A percentile compares a stretch with the other conserved stretches of the same genome.
phyloP scores from a whole-genome alignment of 1,284 basidiomycete species.

The Ustilago trichophora region DNA sequence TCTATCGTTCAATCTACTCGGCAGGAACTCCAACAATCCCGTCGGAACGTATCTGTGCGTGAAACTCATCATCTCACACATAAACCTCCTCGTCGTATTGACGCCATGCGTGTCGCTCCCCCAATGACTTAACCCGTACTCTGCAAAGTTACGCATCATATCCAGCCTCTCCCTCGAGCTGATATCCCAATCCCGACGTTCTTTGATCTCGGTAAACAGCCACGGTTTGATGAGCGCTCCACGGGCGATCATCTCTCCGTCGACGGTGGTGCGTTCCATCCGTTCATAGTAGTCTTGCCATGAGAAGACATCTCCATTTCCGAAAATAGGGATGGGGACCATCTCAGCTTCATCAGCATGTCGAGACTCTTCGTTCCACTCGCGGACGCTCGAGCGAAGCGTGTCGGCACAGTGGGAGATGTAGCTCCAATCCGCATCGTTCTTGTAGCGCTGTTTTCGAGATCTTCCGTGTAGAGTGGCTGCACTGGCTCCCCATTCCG shows the following conservation, averaged over 20 bases:
- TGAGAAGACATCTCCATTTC: constrained; percentile 93
- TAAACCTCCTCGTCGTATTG: constrained; percentile 89
- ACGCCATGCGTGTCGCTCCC: constrained; percentile 73
- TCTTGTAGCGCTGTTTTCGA: constrained; percentile 65
- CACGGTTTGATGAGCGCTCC: constrained; percentile 88
- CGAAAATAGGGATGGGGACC: constrained; percentile 87
- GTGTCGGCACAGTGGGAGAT: constrained; percentile 83
- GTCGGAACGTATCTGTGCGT: constrained; percentile 94
- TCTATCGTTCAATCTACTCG: constrained; percentile 85
- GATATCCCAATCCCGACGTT: constrained; percentile 85
- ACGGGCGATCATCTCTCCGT: constrained; percentile 93
- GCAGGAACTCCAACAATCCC: constrained; percentile 86
- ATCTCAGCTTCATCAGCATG: constrained; percentile 67
- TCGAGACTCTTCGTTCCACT: constrained; percentile 56
- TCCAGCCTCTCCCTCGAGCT: constrained; percentile 88
- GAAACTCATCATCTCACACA: constrained; percentile 94
- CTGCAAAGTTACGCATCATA: constrained; percentile 73
- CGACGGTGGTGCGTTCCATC: constrained; percentile 80
- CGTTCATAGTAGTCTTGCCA: constrained; percentile 83
- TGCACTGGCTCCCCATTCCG: constrained; percentile 80
- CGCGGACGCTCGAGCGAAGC: constrained; percentile 73
- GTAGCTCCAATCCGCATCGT: constrained; percentile 64
- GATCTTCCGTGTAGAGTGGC: constrained; percentile 88
- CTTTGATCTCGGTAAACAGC: constrained; percentile 90
- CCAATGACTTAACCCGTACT: constrained; percentile 63